Base-by-base conservation (phyloP, 2,329 filamentous ascomycete genomes). In the Diaporthe sp. region DNA sequence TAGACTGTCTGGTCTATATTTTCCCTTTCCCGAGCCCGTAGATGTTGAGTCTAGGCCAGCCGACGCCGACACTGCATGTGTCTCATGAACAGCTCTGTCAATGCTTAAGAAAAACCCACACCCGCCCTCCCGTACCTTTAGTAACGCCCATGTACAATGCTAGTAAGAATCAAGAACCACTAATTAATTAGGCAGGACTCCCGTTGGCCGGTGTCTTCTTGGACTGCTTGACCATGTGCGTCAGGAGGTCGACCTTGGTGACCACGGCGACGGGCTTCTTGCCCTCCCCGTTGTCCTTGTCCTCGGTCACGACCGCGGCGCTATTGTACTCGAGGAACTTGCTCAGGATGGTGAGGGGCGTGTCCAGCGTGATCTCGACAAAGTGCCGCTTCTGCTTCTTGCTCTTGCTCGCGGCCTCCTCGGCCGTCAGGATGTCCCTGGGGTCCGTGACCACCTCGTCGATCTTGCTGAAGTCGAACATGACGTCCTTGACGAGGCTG, bases 321-420 rank as follows among this genome's bases (percentile, higher is more conserved):
- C 94, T 97, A 85, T 99, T 98, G 95, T 97, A 98, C 86, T 98
- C 95, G 79, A 98, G 95, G 86, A 99, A 99, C 81, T 94, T 92
- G 87, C 95, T 96, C 72, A 99, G 89, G 60, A 94, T 93, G 63
- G 90, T 91, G 53, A 99, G 88, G 4, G 94, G 94, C 1, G 97
- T 99, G 79, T 98, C 94, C 83, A 94, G 88, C 9, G 97, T 98
- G 82, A 99, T 98, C 85, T 98, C 94, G 70, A 98, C 94, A 85
- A 98, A 99, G 82, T 94, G 92, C 75, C 92, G 89, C 84, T 91
- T 90, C 76, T 92, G 89, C 84, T 91, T 90, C 79, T 85, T 86
- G 77, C 83, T 85, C 78, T 84, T 80, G 75, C 81, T 84, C 65
- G 83, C 82, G 31, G 82, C 80, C 76, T 85, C 82, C 63, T 82